Evolutionary conservation across 2,329 filamentous ascomycete genomes (phyloP), one percentile per base, ranked within the genome.

Genomic region (Colletotrichum chlorophyti): DNA sequence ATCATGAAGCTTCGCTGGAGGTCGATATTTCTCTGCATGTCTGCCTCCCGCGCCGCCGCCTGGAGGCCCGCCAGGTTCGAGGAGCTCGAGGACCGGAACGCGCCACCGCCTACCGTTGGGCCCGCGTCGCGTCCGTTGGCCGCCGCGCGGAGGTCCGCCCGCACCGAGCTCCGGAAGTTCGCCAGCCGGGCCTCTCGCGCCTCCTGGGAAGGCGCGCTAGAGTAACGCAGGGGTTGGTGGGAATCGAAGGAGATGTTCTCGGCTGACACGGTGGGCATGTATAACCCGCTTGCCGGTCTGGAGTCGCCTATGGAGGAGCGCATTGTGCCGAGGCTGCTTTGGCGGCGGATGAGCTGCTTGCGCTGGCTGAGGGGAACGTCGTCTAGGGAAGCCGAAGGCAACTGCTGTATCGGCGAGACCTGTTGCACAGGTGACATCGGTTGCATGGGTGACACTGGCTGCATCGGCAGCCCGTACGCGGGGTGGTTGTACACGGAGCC

Each of bases 361-460:
- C 90, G 86, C 65, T 90, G 84, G 37, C 85, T 89, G 15, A 95
- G 79, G 0, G 91, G 88, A 64, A 94, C 79, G 53, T 93, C 84
- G 60, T 93, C 91, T 2, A 81, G 76, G 2, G 61, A 60, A 15
- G n/a, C 53, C n/a, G n/a, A n/a, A n/a, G n/a, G n/a, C n/a, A n/a
- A n/a, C n/a, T 34, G 10, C 31, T 34, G 31, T 10, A n/a, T 15
- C 31, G 10, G 10, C 31, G 31, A n/a, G n/a, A n/a, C n/a, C n/a
- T n/a, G n/a, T n/a, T n/a, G n/a, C n/a, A n/a, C n/a, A n/a, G n/a
- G n/a, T n/a, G n/a, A n/a, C n/a, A n/a, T n/a, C n/a, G n/a, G n/a
- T n/a, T n/a, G n/a, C n/a, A n/a, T n/a, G n/a, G n/a, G n/a, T n/a
- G n/a, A n/a, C n/a, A n/a, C n/a, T 19, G 35, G 24, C 11, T 23